Base-by-base conservation (phyloP, 352 stramenopile genomes). In the Pythium graminicola region DNA sequence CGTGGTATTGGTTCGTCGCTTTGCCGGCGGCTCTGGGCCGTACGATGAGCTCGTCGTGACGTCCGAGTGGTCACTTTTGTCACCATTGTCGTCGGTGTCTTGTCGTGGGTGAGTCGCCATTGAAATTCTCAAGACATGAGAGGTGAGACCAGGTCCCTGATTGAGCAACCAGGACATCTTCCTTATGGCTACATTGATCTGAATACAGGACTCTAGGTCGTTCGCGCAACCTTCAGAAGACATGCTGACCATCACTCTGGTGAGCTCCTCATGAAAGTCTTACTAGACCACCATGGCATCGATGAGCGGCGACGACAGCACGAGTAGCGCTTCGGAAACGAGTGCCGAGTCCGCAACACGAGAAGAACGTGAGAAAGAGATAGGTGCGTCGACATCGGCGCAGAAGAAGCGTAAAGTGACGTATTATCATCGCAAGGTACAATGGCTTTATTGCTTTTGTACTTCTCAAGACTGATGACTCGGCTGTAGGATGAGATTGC, bases 351-450 rank as follows among this genome's bases (percentile, higher is more conserved):
- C 33, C 16, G 16, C n/a, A 13, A 36, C 47, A 20, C n/a, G n/a
- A n/a, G n/a, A n/a, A n/a, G n/a, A n/a, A n/a, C n/a, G n/a, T n/a
- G n/a, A n/a, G n/a, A n/a, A n/a, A n/a, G n/a, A n/a, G n/a, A n/a
- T n/a, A n/a, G n/a, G n/a, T n/a, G n/a, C n/a, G n/a, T n/a, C n/a
- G n/a, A n/a, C n/a, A n/a, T n/a, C n/a, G 3, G 2, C 32, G 7
- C 29, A 35, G 35, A 57, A 57, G 50, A 57, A 57, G 39, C 50
- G 32, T 39, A 57, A 57, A 28, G 24, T 39, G 22, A 57, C 50
- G 20, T 57, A 57, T 20, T 57, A 57, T 26, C 11, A n/a, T 6
- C 50, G 50, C 50, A 48, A 28, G 45, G 45, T 52, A 35, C 29
- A 13, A 13, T 35, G n/a, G n/a, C n/a, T n/a, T n/a, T n/a, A n/a